These are phyloP conservation scores for Citrus sp. DNA, from an alignment of 345 rosid genomes.

Conservation along the genomic window DNA sequence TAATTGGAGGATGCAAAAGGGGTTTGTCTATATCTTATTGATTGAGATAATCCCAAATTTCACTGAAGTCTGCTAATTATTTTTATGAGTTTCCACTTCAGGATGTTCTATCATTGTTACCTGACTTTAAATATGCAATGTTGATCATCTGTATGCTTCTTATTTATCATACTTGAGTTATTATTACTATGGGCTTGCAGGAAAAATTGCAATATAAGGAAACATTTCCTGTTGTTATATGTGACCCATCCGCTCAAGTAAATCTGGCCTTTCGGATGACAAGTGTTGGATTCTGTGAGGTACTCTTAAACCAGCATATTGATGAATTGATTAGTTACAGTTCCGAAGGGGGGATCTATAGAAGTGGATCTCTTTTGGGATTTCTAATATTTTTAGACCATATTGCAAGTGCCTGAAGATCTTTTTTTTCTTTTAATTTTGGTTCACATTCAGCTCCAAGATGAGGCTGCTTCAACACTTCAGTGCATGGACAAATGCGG, in stretches of 20 bases:
- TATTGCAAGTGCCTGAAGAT: not conserved
- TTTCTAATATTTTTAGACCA: not conserved
- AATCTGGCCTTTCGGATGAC: slow-evolving; percentile 78
- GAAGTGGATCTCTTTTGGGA: not conserved
- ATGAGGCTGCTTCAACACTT: slow-evolving; percentile 71
- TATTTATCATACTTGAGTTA: not conserved
- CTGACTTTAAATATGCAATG: not conserved
- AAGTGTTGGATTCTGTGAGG: slow-evolving; percentile 65
- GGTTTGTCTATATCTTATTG: not conserved
- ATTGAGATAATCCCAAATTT: not conserved
- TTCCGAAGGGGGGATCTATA: not conserved
- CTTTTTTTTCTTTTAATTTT: not conserved
- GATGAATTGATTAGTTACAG: not conserved
- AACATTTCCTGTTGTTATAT: slow-evolving; percentile 63
- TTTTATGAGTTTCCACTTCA: not conserved
- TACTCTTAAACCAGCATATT: slow-evolving; percentile 26
- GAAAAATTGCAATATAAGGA: slow-evolving; percentile 46
- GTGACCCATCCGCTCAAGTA: slow-evolving; percentile 42
- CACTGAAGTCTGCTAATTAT: not conserved
- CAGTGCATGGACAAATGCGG: slow-evolving; percentile 60
- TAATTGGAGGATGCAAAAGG: not conserved
- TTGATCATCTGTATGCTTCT: not conserved
- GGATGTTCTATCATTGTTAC: not conserved
- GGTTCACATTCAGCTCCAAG: slow-evolving; percentile 53
- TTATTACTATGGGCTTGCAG: slow-evolving; percentile 37